These are phyloP conservation scores for Smittium mucronatum DNA, from an alignment of 371 early-diverging fungal genomes.

Conservation along the genomic window DNA sequence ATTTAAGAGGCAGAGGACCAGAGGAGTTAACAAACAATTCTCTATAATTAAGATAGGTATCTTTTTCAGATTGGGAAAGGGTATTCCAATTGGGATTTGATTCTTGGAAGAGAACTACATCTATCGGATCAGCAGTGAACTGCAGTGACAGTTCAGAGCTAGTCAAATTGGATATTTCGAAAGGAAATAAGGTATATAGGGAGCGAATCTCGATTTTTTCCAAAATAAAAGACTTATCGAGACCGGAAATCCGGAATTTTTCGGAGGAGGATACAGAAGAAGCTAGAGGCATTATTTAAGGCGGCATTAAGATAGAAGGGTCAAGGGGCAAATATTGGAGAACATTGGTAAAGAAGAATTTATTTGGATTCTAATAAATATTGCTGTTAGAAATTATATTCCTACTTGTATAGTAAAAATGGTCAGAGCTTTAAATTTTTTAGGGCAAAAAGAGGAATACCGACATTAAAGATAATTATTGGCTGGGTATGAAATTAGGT, in stretches of 20 bases:
- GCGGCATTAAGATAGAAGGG: too few relatives aligned
- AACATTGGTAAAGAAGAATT: too few relatives aligned
- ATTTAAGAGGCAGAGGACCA: too few relatives aligned
- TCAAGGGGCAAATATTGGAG: too few relatives aligned
- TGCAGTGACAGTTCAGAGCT: conserved; percentile 10
- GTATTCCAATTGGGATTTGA: conserved; percentile 28
- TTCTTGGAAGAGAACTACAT: conserved; percentile 20
- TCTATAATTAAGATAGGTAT: not conserved
- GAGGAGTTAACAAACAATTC: not conserved
- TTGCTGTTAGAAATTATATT: too few relatives aligned
- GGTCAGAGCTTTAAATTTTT: too few relatives aligned
- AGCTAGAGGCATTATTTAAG: not conserved
- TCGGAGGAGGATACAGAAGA: not conserved
- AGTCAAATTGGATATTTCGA: conserved; percentile 20
- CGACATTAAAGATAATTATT: too few relatives aligned
- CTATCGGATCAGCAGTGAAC: conserved; percentile 4
- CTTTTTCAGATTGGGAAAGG: conserved; percentile 9
- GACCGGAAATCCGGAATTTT: not conserved
- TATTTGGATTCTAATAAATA: too few relatives aligned
- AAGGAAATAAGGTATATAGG: conserved; percentile 26
- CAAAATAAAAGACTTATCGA: not conserved
- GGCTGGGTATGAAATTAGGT: too few relatives aligned
- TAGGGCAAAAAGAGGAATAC: too few relatives aligned
- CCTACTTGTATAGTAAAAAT: too few relatives aligned
- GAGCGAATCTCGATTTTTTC: conserved; percentile 15